Conservation (phyloP, 495 filamentous ascomycete genomes). For the Xylaria scruposa region DNA sequence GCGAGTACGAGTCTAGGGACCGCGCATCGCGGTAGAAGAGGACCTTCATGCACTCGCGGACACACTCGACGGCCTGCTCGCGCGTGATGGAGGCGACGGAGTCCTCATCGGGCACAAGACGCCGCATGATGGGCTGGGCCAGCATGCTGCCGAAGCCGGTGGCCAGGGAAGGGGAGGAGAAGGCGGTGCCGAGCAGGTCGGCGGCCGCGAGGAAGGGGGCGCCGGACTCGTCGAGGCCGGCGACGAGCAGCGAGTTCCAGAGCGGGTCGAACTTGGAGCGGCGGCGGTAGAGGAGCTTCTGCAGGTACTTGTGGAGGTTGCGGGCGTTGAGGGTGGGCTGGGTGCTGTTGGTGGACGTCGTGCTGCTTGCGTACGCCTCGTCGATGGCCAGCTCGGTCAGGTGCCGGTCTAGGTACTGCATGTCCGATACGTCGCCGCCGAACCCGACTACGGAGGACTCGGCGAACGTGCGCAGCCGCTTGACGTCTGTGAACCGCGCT, state of each 20-base stretch:
- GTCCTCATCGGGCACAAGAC: conserved; percentile 79
- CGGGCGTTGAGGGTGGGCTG: conserved; percentile 75
- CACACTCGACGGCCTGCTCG: conserved; percentile 78
- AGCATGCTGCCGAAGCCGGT: conserved; percentile 94
- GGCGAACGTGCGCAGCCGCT: conserved; percentile 84
- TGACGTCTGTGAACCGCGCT: conserved; percentile 94
- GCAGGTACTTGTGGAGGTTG: conserved; percentile 94
- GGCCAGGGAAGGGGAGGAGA: conserved; percentile 82
- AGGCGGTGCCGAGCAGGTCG: conserved; percentile 93
- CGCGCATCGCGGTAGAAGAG: conserved; percentile 96
- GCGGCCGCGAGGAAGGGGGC: conserved; percentile 89
- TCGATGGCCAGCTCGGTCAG: conserved; percentile 83
- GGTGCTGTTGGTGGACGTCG: conserved; percentile 40
- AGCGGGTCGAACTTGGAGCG: conserved; percentile 95
- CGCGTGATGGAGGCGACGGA: conserved; percentile 70
- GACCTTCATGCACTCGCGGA: conserved; percentile 97
- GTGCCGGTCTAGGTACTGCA: conserved; percentile 95
- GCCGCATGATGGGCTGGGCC: conserved; percentile 88
- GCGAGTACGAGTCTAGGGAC: conserved; percentile 87
- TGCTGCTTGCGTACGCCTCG: conserved; percentile 75
- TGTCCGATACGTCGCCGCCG: conserved; percentile 94
- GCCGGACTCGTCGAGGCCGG: conserved; percentile 77
- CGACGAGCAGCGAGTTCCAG: conserved; percentile 94
- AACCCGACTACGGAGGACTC: conserved; percentile 80
- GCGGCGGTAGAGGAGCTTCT: conserved; percentile 92